A percentile compares a stretch with the other conserved stretches of the same genome.
Evolutionary conservation across 2,329 filamentous ascomycete genomes (phyloP).

Genomic region (Ophiosphaerella herpotricha): DNA sequence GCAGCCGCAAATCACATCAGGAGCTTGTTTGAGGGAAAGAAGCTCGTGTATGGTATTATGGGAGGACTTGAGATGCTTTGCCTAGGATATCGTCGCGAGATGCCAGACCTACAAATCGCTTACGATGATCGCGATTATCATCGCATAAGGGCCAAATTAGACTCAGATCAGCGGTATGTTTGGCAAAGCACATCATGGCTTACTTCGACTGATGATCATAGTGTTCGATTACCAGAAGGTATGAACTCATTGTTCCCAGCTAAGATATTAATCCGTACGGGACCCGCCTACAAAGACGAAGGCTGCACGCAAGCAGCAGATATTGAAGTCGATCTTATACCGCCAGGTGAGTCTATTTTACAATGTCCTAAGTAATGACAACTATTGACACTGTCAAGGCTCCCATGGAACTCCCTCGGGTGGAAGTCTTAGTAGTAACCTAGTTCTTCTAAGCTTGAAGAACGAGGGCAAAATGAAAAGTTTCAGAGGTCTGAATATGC

Average conservation of each 20-base stretch:
- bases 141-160: constrained; percentile 34
- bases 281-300: constrained; percentile 34
- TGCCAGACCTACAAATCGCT: constrained; percentile 39
- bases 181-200: no score
- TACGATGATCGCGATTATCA: constrained; percentile 40
- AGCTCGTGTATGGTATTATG: constrained; percentile 36
- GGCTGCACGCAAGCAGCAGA: constrained; percentile 31
- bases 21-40: constrained; percentile 37
- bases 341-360: constrained; percentile 27
- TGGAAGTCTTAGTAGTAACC: constrained; percentile 28
- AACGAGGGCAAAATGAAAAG: constrained; percentile 25
- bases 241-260: constrained; percentile 38
- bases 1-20: constrained; percentile 35
- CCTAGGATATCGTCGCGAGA: constrained; percentile 35
- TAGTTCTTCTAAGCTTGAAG: constrained; percentile 32
- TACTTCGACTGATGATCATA: constrained; percentile 20
- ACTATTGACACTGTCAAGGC: constrained; percentile 21
- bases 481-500: constrained; percentile 38
- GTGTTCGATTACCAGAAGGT: constrained; percentile 31
- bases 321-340: constrained; percentile 38
- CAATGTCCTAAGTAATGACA: not conserved
- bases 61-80: constrained; percentile 40
- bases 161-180: constrained; percentile 32
- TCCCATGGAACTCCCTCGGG: constrained; percentile 32
- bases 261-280: constrained; percentile 38